A percentile compares a stretch with the other conserved stretches of the same genome.
phyloP scores from a whole-genome alignment of 2,329 filamentous ascomycete species.

The Aschersonia sp. region DNA sequence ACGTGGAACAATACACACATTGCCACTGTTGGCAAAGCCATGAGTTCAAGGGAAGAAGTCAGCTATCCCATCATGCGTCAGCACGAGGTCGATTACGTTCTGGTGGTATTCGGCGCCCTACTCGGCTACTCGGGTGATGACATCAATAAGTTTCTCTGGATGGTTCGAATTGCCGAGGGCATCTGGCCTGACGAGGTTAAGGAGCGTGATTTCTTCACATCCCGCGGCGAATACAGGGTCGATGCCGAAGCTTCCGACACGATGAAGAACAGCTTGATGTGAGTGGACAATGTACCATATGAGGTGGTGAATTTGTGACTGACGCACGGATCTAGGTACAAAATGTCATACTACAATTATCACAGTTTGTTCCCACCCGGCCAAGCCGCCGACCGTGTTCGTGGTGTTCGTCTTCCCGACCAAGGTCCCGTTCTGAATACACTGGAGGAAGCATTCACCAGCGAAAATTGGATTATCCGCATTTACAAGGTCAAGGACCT shows the following conservation, averaged over 20 bases:
- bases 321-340: constrained; percentile 57
- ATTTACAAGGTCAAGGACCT: constrained; percentile 99
- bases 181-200: constrained; percentile 99
- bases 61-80: constrained; percentile 97
- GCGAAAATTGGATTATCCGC: constrained; percentile 99
- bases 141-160: constrained; percentile 99
- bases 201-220: constrained; percentile 91
- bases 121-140: constrained; percentile 96
- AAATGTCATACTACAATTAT: constrained; percentile 99
- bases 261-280: constrained; percentile 99
- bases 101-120: constrained; percentile 90
- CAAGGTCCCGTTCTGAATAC: constrained; percentile 75
- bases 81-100: constrained; percentile 97
- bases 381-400: constrained; percentile 82
- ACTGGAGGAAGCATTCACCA: constrained; percentile 93
- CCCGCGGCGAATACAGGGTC: constrained; percentile 85
- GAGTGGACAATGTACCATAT: constrained; percentile 25
- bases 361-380: constrained; percentile 79
- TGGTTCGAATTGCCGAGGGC: constrained; percentile 96
- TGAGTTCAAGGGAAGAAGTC: constrained; percentile 94
- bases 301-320: neutral
- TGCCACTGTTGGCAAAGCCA: constrained; percentile 95
- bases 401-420: constrained; percentile 65
- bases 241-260: constrained; percentile 87
- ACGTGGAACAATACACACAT: constrained; percentile 99